Evolutionary conservation across 208 protist genomes (phyloP).

Genomic region (Acanthamoeba triangularis): DNA sequence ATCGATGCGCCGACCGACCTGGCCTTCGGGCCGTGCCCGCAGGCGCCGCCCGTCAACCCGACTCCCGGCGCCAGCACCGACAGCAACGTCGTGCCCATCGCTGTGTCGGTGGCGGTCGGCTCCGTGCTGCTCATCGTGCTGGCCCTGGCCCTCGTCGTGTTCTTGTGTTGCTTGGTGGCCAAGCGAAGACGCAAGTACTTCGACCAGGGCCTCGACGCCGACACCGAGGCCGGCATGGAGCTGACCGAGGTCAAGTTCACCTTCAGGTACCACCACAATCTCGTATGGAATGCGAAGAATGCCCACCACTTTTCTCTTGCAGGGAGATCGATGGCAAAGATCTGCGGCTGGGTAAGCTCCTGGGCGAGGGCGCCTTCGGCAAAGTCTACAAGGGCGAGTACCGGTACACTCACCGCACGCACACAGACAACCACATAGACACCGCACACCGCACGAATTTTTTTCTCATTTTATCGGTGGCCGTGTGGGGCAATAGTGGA

Average conservation of each 20-base stretch:
- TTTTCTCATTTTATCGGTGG: no score
- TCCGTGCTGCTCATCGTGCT: not conserved
- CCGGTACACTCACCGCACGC: no score
- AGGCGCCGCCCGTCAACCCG: not conserved
- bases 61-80: not conserved
- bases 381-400: no score
- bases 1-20: not conserved
- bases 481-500: not conserved
- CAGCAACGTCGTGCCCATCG: not conserved
- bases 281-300: no score
- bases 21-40: not conserved
- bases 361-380: no score
- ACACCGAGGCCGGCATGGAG: not conserved
- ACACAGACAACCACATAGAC: no score
- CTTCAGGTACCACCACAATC: no score
- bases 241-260: no score
- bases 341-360: not conserved
- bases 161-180: no score
- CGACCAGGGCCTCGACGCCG: not conserved
- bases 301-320: no score
- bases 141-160: no score
- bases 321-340: conserved; percentile 8
- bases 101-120: not conserved
- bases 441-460: no score
- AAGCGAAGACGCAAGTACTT: not conserved